Evolutionary conservation across 2,329 filamentous ascomycete species (phyloP).

Genomic region (Byssothecium circinans): DNA sequence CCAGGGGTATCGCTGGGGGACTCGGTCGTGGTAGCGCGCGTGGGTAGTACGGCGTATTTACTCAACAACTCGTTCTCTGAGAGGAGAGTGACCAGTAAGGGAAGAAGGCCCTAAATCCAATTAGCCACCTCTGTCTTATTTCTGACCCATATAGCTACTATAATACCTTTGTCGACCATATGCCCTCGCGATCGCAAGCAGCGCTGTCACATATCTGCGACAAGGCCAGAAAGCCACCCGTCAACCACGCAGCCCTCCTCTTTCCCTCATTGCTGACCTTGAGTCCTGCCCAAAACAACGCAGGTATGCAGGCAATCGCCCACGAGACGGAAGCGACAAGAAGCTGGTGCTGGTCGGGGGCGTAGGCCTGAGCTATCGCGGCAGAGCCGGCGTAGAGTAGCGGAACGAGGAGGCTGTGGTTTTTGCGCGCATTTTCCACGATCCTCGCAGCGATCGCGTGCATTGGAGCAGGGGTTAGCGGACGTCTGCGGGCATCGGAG

Average conservation of each 20-base stretch:
- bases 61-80: constrained; percentile 30
- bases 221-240: constrained; percentile 47
- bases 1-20: constrained; percentile 16
- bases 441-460: constrained; percentile 36
- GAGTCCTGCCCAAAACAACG: constrained; percentile 37
- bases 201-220: constrained; percentile 48
- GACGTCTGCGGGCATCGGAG: constrained; percentile 35
- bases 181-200: constrained; percentile 46
- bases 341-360: constrained; percentile 45
- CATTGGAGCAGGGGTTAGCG: constrained; percentile 42
- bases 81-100: constrained; percentile 35
- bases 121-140: too few species aligned
- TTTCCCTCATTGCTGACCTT: constrained; percentile 28
- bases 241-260: constrained; percentile 42
- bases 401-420: constrained; percentile 37
- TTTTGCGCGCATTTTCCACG: constrained; percentile 35
- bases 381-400: constrained; percentile 40
- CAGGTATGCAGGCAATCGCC: constrained; percentile 43
- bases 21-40: constrained; percentile 23
- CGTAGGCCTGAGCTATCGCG: constrained; percentile 37
- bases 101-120: constrained; percentile 44
- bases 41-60: constrained; percentile 27
- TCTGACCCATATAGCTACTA: too few species aligned
- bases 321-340: constrained; percentile 49
- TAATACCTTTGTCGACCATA: constrained; percentile 53